Percentiles rank a stretch among this genome's conserved stretches.
Evolutionary conservation across 345 rosid species (phyloP).

Genomic region (Hypericum androsaemum): DNA sequence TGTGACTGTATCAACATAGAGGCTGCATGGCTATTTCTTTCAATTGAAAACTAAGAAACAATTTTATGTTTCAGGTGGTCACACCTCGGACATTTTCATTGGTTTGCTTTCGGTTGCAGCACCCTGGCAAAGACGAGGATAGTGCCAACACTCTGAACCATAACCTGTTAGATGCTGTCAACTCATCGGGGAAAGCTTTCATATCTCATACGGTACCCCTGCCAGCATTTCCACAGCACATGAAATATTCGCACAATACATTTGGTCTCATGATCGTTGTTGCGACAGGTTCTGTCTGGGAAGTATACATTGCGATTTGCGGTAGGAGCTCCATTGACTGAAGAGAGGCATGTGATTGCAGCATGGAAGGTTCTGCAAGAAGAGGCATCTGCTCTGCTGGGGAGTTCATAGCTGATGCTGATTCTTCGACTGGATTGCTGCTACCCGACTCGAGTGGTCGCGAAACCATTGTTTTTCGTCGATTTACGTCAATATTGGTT

Average conservation of each 20-base stretch:
- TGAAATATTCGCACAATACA: neutral
- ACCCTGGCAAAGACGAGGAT: slow-evolving; percentile 25
- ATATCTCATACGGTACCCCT: slow-evolving; percentile 71
- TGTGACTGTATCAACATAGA: too few species aligned
- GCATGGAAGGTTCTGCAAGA: slow-evolving; percentile 71
- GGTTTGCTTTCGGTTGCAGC: slow-evolving; percentile 61
- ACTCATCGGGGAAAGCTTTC: slow-evolving; percentile 67
- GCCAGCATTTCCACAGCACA: neutral
- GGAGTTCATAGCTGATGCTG: slow-evolving; percentile 3
- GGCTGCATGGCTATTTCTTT: neutral
- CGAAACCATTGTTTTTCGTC: too few species aligned
- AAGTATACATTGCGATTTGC: slow-evolving; percentile 57
- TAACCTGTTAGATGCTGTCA: slow-evolving; percentile 59
- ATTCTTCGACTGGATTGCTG: too few species aligned
- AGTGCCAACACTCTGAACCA: slow-evolving; percentile 44
- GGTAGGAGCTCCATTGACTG: slow-evolving; percentile 82
- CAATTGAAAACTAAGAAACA: neutral
- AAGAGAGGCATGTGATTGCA: slow-evolving; percentile 65
- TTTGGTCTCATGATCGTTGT: neutral
- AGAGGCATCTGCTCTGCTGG: slow-evolving; percentile 44
- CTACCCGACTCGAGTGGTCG: too few species aligned
- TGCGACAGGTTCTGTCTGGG: slow-evolving; percentile 52
- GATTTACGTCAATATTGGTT: too few species aligned
- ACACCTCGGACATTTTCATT: slow-evolving; percentile 64
- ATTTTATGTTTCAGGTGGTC: slow-evolving; percentile 38